phyloP scores from a whole-genome alignment of 169 alveolate species.

The Sarcocystis neurona region DNA sequence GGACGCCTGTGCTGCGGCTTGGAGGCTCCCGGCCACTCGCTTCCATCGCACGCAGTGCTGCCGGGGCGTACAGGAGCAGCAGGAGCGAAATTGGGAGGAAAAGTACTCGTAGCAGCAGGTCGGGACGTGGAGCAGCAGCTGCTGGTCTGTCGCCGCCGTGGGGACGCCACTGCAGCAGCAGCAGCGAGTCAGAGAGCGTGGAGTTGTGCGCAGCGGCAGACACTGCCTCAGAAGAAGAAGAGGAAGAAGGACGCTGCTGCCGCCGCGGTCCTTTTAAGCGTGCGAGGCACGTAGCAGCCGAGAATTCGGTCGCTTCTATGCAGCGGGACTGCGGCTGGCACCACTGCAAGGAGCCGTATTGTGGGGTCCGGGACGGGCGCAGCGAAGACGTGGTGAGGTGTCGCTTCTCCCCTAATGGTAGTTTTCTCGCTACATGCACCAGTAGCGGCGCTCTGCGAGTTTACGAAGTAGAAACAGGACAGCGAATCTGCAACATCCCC shows the following conservation, averaged over 20 bases:
- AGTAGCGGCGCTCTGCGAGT: conserved; percentile 12
- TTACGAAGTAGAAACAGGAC: conserved; percentile 28
- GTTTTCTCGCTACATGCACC: neutral
- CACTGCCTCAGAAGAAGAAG: neutral
- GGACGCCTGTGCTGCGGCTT: conserved; percentile 18
- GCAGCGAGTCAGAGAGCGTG: neutral
- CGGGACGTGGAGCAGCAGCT: neutral
- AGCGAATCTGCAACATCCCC: neutral
- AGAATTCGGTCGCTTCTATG: neutral
- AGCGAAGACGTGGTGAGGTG: conserved; percentile 29
- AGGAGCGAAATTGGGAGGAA: neutral
- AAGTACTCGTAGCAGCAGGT: neutral
- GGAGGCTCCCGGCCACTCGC: conserved; percentile 14
- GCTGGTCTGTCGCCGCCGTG: neutral
- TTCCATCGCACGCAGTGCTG: neutral
- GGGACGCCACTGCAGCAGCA: neutral
- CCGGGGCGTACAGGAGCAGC: neutral
- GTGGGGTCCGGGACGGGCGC: no score
- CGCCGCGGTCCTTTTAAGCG: neutral
- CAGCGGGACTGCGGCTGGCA: neutral
- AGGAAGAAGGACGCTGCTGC: neutral
- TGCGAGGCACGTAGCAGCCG: neutral
- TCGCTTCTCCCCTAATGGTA: conserved; percentile 24
- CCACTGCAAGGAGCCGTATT: no score
- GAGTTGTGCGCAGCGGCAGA: neutral